Evolutionary conservation across 2,329 filamentous ascomycete genomes (phyloP).

Genomic region (Colletotrichum zoysiae): DNA sequence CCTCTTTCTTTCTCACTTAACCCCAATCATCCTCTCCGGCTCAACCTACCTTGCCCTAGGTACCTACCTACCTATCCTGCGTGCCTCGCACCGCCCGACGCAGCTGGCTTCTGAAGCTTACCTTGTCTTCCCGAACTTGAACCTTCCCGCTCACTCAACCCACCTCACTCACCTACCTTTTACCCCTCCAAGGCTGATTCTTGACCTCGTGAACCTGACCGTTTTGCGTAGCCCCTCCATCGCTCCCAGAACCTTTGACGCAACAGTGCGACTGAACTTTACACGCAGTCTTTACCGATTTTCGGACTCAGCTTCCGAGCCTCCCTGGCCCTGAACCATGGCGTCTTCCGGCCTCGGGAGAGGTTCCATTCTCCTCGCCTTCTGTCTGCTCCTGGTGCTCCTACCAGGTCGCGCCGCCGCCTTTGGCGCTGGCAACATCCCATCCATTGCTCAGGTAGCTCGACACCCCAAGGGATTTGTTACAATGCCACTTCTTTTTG

Average conservation of each 20-base stretch:
- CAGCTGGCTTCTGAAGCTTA: slow-evolving; percentile 9
- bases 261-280: slow-evolving; percentile 20
- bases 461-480: not conserved
- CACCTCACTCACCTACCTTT: slow-evolving; percentile 1
- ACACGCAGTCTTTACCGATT: slow-evolving; percentile 20
- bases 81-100: slow-evolving; percentile 3
- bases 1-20: not conserved
- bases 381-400: slow-evolving; percentile 67
- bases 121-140: slow-evolving; percentile 11
- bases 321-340: slow-evolving; percentile 53
- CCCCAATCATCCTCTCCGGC: slow-evolving; percentile 1
- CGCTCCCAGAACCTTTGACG: slow-evolving; percentile 20
- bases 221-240: slow-evolving; percentile 20
- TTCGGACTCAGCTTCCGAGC: slow-evolving; percentile 1
- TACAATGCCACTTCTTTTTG: not conserved
- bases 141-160: slow-evolving; percentile 20
- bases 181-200: slow-evolving; percentile 29
- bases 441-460: slow-evolving; percentile 67
- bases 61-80: not conserved
- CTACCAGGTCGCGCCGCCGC: slow-evolving; percentile 69
- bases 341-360: slow-evolving; percentile 60
- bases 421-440: slow-evolving; percentile 79
- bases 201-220: slow-evolving; percentile 16
- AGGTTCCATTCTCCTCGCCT: slow-evolving; percentile 64
- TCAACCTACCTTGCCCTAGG: slow-evolving; percentile 7